Evolutionary conservation across 1,284 basidiomycete genomes (phyloP).

Genomic region (Rhodofomes roseus): DNA sequence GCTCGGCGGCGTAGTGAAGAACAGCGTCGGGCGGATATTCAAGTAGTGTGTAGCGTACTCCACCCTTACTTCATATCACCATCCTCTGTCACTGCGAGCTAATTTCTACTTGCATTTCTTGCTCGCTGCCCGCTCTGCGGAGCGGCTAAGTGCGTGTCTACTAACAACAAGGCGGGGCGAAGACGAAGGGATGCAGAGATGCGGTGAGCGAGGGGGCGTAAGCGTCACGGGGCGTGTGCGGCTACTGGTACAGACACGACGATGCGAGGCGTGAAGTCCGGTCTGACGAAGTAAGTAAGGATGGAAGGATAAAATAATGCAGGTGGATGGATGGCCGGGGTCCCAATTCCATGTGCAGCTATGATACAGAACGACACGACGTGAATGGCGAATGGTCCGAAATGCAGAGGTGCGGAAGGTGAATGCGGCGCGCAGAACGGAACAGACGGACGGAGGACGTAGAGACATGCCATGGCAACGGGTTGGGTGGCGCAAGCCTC

Average conservation of each 20-base stretch:
- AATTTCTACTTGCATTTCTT: slow-evolving; percentile 11
- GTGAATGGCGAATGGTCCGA: slow-evolving; percentile 7
- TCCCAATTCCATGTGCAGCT: slow-evolving; percentile 11
- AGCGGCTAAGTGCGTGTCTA: slow-evolving; percentile 18
- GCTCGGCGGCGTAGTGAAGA: slow-evolving; percentile 75
- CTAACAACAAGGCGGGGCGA: slow-evolving; percentile 13
- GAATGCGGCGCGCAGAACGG: slow-evolving; percentile 6
- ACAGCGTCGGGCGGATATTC: slow-evolving; percentile 76
- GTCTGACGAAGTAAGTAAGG: slow-evolving; percentile 12
- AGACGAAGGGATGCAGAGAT: slow-evolving; percentile 15
- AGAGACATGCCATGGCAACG: background rate
- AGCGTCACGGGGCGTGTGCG: slow-evolving; percentile 11
- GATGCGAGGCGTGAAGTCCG: slow-evolving; percentile 15
- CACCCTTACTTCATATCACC: slow-evolving; percentile 7
- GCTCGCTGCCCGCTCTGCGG: slow-evolving; percentile 26
- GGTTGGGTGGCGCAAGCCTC: background rate
- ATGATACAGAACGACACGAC: slow-evolving; percentile 15
- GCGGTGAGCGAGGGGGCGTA: slow-evolving; percentile 11
- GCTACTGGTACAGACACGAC: slow-evolving; percentile 15
- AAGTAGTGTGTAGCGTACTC: slow-evolving; percentile 9
- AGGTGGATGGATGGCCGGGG: slow-evolving; percentile 4
- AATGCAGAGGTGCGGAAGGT: slow-evolving; percentile 8
- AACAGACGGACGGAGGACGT: slow-evolving; percentile 7
- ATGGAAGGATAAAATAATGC: slow-evolving; percentile 5
- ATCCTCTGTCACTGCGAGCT: background rate